phyloP scores from a whole-genome alignment of 1,139 yeast species.

The Debaryomyces fabryi region DNA sequence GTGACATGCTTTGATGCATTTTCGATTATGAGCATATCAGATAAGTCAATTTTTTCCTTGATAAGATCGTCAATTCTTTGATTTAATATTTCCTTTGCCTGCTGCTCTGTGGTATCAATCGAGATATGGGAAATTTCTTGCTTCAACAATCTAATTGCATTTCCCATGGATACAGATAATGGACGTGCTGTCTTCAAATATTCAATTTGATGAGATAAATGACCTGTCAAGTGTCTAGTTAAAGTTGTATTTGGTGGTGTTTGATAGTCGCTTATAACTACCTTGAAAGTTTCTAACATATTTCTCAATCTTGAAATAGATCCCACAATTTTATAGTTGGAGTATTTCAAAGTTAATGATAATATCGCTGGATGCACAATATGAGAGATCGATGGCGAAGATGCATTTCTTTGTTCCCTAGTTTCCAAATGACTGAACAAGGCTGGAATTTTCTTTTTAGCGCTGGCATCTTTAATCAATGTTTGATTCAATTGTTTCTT shows the following conservation, averaged over 20 bases:
- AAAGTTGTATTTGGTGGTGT: conserved; percentile 88
- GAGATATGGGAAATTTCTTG: conserved; percentile 85
- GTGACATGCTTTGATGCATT: conserved; percentile 77
- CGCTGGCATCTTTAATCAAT: conserved; percentile 43
- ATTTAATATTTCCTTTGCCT: conserved; percentile 69
- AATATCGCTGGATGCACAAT: conserved; percentile 88
- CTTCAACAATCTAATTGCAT: conserved; percentile 95
- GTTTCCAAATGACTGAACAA: conserved; percentile 89
- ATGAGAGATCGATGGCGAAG: conserved; percentile 61
- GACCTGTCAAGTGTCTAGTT: conserved; percentile 85
- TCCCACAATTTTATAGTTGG: conserved; percentile 87
- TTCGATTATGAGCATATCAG: conserved; percentile 82
- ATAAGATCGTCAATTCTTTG: conserved; percentile 79
- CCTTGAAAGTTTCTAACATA: conserved; percentile 84
- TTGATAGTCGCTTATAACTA: conserved; percentile 74
- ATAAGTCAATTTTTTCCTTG: conserved; percentile 79
- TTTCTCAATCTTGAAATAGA: conserved; percentile 83
- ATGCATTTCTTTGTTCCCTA: conserved; percentile 73
- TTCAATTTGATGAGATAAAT: conserved; percentile 93
- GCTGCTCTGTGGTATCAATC: conserved; percentile 69
- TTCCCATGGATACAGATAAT: conserved; percentile 92
- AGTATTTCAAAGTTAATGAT: conserved; percentile 75
- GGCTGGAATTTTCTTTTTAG: conserved; percentile 53
- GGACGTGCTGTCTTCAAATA: conserved; percentile 91
- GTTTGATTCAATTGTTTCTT: conserved; percentile 60